Percentiles rank a stretch among this genome's conserved stretches.
phyloP scores from a whole-genome alignment of 306 rosid genomes.

The Urtica urens region DNA sequence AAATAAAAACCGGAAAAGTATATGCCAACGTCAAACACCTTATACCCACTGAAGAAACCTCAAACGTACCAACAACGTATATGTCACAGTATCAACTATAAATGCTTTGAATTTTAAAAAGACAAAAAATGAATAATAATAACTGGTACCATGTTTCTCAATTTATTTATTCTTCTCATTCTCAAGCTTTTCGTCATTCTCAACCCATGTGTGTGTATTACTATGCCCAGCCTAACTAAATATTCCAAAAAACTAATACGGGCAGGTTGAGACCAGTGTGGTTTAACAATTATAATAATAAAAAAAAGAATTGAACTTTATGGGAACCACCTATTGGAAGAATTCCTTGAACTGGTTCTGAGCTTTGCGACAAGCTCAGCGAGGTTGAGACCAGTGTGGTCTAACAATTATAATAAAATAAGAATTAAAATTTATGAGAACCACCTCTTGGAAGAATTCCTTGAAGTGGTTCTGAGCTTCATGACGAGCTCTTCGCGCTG shows the following conservation, averaged over 20 bases:
- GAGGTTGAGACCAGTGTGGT: too few relatives aligned
- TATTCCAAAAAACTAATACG: conserved; percentile 12
- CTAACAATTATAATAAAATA: too few relatives aligned
- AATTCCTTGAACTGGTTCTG: too few relatives aligned
- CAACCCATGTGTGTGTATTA: conserved; percentile 20
- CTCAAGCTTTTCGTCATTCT: conserved; percentile 20
- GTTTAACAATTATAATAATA: conserved; percentile 3
- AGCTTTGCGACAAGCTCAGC: too few relatives aligned
- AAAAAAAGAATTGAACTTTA: neutral
- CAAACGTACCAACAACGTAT: neutral
- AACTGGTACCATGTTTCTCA: neutral
- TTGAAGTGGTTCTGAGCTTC: conserved; percentile 49
- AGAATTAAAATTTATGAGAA: conserved; percentile 32
- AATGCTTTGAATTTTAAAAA: neutral
- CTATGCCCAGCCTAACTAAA: neutral
- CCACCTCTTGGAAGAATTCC: conserved; percentile 54
- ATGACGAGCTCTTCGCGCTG: conserved; percentile 91
- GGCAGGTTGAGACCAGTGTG: too few relatives aligned
- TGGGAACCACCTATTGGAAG: too few relatives aligned
- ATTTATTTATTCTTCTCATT: neutral
- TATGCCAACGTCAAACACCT: conserved; percentile 16
- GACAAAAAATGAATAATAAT: neutral
- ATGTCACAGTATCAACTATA: too few relatives aligned
- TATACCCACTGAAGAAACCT: conserved; percentile 13
- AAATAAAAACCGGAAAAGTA: neutral